Evolutionary conservation across 345 rosid species (phyloP), one percentile per base, ranked within the genome.

Genomic region (Moricandia arvensis): DNA sequence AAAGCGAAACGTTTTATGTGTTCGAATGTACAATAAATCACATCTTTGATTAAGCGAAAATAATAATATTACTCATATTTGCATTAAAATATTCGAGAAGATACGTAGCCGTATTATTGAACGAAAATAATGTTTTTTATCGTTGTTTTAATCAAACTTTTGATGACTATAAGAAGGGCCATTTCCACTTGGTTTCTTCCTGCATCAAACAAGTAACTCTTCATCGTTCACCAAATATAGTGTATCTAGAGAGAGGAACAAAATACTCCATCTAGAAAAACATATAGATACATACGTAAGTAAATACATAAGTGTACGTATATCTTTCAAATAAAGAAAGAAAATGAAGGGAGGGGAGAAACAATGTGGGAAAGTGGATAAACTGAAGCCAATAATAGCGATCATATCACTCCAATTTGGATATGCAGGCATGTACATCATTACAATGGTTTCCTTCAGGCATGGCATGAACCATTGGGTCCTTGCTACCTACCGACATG

Each of bases 351-450:
- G 71, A 79, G 82, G 51, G 17, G 70, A 68, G 12, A 73, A 68
- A 34, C 66, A 68, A 68, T 2, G 62, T 68, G 75, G 78, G 3
- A 76, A 35, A 16, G 3, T 84, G 8, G 78, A 71, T 49, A 89
- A 82, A 53, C 8, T 64, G 38, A 93, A 93, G 60, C 97, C 96
- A 29, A 90, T 84, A 77, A n/a, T 91, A 69, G 96, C 93, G 3
- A 90, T 94, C 10, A 55, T 90, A 69, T 90, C 87, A 49, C 82
- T 94, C 47, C 97, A 94, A 54, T 91, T 94, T 73, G 98, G 98
- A 12, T 94, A 81, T 63, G 87, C 97, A 15, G 98, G 98, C 75
- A 85, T 94, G 96, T 91, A 88, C 69, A 83, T 94, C 27, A 76
- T 94, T 29, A 61, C 87, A 31, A 80, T 86, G 87, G 85, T 94